These are phyloP conservation scores for Acacia melanoxylon DNA, from an alignment of 306 rosid species.

Conservation along the genomic window DNA sequence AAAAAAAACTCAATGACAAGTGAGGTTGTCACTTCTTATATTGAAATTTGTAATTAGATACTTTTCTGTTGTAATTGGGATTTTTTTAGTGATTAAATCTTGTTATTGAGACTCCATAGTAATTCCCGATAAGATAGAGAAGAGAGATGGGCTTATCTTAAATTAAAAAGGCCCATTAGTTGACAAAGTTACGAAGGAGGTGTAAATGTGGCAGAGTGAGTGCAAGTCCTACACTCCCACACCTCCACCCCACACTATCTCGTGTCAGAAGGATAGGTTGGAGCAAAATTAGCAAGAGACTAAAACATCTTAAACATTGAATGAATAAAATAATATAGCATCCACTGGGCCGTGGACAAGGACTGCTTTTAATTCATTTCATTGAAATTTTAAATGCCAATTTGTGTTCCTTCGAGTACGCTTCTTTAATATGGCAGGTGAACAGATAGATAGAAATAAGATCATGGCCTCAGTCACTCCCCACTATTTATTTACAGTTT, in stretches of 20 bases:
- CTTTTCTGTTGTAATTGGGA: no score
- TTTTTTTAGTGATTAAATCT: no score
- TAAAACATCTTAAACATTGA: background rate
- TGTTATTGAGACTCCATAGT: no score
- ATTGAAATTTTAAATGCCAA: background rate
- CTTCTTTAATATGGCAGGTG: conserved; percentile 35
- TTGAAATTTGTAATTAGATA: no score
- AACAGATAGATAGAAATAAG: background rate
- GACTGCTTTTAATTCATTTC: conserved; percentile 12
- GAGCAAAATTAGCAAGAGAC: background rate
- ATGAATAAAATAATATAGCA: background rate
- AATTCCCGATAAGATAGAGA: background rate
- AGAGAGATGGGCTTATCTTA: background rate
- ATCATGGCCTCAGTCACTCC: conserved; percentile 14
- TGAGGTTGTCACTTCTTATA: no score
- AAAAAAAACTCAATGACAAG: no score
- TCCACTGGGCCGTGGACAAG: background rate
- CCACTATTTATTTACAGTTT: background rate
- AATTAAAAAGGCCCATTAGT: background rate
- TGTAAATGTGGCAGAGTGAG: background rate
- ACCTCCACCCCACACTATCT: background rate
- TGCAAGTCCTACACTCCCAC: background rate
- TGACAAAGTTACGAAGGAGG: background rate
- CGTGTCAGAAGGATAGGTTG: background rate
- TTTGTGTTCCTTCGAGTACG: background rate